A percentile compares a stretch with the other conserved stretches of the same genome.
phyloP scores from a whole-genome alignment of 2,329 filamentous ascomycete genomes.

The Emmonsia crescens region DNA sequence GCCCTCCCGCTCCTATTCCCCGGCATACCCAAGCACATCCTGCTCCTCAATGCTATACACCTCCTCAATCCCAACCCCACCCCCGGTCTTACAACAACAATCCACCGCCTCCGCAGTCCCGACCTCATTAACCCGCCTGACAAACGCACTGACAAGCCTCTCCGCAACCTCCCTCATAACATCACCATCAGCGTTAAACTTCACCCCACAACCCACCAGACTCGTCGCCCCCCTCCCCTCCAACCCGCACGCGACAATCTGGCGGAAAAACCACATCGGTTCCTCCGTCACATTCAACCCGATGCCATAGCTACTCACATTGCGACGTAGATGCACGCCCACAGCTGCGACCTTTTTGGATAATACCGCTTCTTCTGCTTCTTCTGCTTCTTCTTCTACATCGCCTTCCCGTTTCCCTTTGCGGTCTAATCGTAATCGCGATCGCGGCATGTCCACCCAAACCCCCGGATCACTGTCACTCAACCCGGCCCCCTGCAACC shows the following conservation, averaged over 20 bases:
- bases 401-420: constrained; percentile 13
- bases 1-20: background rate
- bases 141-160: constrained; percentile 29
- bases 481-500: constrained; percentile 43
- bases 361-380: background rate
- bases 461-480: constrained; percentile 71
- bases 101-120: background rate
- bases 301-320: constrained; percentile 75
- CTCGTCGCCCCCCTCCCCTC: constrained; percentile 71
- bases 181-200: constrained; percentile 34
- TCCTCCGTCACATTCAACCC: constrained; percentile 48
- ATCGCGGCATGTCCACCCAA: constrained; percentile 47
- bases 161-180: constrained; percentile 29
- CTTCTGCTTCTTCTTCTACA: constrained; percentile 19
- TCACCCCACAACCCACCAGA: constrained; percentile 44
- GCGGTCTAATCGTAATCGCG: background rate
- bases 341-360: constrained; percentile 73
- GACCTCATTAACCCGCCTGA: constrained; percentile 25
- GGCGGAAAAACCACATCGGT: constrained; percentile 55
- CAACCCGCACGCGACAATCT: constrained; percentile 86
- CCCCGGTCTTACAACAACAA: constrained; percentile 18
- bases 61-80: constrained; percentile 28
- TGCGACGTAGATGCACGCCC: constrained; percentile 78
- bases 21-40: constrained; percentile 17
- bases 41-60: constrained; percentile 29